Conservation (phyloP, 352 stramenopile species). For the Blastocystis sp. region DNA sequence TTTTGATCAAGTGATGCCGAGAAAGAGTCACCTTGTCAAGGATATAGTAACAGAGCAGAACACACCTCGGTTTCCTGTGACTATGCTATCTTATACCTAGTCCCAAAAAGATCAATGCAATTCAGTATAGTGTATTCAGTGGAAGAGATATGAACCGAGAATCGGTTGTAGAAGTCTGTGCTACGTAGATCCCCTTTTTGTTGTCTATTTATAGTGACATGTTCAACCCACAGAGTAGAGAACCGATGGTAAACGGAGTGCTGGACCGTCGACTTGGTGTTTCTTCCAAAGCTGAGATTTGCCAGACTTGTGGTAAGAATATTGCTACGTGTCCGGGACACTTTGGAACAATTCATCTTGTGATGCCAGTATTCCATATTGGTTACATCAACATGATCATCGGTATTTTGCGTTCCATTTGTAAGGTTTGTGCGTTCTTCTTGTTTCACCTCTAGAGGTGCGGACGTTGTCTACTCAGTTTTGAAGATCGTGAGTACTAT, state of each 20-base stretch:
- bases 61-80: not conserved
- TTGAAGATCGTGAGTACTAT: constrained; percentile 77
- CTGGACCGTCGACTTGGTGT: constrained; percentile 92
- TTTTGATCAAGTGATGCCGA: not conserved
- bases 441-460: constrained; percentile 73
- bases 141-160: constrained; percentile 43
- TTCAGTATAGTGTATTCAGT: constrained; percentile 54
- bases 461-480: constrained; percentile 82
- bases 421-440: constrained; percentile 67
- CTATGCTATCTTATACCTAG: not conserved
- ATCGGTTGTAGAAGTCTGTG: constrained; percentile 54
- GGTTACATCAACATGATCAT: constrained; percentile 97
- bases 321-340: constrained; percentile 92
- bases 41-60: constrained; percentile 48
- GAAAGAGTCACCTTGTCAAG: constrained; percentile 44
- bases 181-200: not conserved
- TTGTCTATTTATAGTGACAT: constrained; percentile 74
- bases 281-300: constrained; percentile 90
- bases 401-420: constrained; percentile 94
- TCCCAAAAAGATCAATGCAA: constrained; percentile 19
- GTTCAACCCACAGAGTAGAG: constrained; percentile 87
- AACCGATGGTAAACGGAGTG: constrained; percentile 82
- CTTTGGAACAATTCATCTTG: constrained; percentile 94
- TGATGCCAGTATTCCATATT: constrained; percentile 98
- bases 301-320: constrained; percentile 82